Evolutionary conservation across 768 basidiomycete species (phyloP), one percentile per base, ranked within the genome.

Genomic region (Chlorophyllum brunneum): DNA sequence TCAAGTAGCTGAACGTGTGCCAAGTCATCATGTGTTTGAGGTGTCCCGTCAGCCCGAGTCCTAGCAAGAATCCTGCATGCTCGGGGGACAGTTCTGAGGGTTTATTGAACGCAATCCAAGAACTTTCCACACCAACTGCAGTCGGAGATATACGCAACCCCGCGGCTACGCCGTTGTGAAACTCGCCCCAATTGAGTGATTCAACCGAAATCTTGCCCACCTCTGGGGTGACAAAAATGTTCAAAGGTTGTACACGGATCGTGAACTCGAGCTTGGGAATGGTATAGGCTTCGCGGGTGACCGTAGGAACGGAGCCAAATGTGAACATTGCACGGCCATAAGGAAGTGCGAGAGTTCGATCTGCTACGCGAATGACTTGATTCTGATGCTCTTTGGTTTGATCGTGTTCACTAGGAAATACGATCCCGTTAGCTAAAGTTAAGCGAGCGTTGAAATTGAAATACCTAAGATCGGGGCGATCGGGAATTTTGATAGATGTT

Each of bases 71-170:
- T 2, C 97, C 97, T n/a, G 94, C 97, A 63, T 98, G 97, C 61
- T 93, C 86, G 0, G 95, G 84, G 4, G 89, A 94, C 48, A 95
- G 78, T 39, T 95, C 90, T 0, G 83, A 78, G 0, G 97, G 95
- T 60, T 89, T 91, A 68, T 98, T 95, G 76, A 95, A 98, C 11
- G 88, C 85, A 48, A 97, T 93, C 92, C 95, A 98, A 0, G 93
- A 92, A 61, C 89, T 91, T 64, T 97, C 92, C 37, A 98, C 80
- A 8, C 82, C 83, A 42, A 73, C 68, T 7, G 86, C 80, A n/a
- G 80, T 77, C 0, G 89, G 83, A 0, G 87, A 83, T 44, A 98
- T 83, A 5, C 91, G 84, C 38, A 99, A 67, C 2, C 88, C 97
- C 3, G 92, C 90, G 6, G 93, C 92, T 0, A 97, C 95, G 8